Conservation (phyloP, 164 flowering plant species). For the Sedum album region DNA sequence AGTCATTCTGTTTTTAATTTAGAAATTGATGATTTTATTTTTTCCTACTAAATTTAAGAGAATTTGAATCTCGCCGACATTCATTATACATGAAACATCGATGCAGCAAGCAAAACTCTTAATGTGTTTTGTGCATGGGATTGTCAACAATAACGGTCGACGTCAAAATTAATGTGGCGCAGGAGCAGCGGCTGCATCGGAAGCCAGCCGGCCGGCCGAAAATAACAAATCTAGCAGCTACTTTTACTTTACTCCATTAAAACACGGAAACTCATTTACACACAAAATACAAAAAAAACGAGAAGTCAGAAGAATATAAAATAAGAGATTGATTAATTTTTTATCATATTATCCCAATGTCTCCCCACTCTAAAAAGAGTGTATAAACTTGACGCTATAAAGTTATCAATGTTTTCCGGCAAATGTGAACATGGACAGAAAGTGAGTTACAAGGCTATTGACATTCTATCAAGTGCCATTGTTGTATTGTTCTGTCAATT, state of each 20-base stretch:
- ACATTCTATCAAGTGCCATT: too few species aligned
- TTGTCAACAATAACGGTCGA: slow-evolving; percentile 5
- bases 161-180: background rate
- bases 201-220: background rate
- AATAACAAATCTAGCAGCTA: background rate
- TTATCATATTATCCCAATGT: background rate
- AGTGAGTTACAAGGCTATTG: background rate
- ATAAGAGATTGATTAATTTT: background rate
- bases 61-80: too few species aligned
- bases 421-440: background rate
- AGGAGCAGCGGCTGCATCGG: background rate
- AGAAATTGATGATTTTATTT: too few species aligned
- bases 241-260: background rate
- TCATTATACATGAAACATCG: too few species aligned
- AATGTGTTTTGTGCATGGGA: background rate
- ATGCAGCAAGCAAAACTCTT: too few species aligned
- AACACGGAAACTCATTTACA: background rate
- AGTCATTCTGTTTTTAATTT: too few species aligned
- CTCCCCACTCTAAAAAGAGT: background rate
- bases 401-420: background rate
- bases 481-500: too few species aligned
- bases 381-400: background rate
- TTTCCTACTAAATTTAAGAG: too few species aligned
- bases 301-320: background rate
- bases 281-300: background rate